These are phyloP conservation scores for Collybiopsis luxurians DNA, from an alignment of 768 basidiomycete genomes.

Conservation along the genomic window DNA sequence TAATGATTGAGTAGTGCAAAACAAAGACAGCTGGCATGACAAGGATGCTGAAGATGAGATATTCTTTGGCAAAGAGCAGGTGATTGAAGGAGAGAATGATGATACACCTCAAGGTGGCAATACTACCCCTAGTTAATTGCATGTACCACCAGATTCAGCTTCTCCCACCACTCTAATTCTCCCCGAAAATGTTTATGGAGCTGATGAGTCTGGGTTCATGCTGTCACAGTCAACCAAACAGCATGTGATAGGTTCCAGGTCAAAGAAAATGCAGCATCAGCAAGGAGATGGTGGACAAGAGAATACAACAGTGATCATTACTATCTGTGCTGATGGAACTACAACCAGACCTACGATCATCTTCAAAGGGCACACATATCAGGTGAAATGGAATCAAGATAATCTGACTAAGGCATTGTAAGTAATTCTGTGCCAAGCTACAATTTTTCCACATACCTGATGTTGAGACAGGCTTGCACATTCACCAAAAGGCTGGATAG, in stretches of 20 bases:
- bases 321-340: slow-evolving; percentile 39
- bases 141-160: too few relatives aligned
- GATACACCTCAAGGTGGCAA: too few relatives aligned
- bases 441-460: neutral
- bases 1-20: too few relatives aligned
- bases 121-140: too few relatives aligned
- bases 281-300: slow-evolving; percentile 24
- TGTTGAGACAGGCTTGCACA: neutral
- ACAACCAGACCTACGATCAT: slow-evolving; percentile 34
- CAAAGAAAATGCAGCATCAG: slow-evolving; percentile 26
- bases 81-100: too few relatives aligned
- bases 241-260: slow-evolving; percentile 23
- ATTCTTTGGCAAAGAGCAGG: too few relatives aligned
- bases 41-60: too few relatives aligned
- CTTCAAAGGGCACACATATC: slow-evolving; percentile 27
- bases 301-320: slow-evolving; percentile 32
- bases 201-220: slow-evolving; percentile 1
- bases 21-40: neutral
- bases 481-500: slow-evolving; percentile 20
- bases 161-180: too few relatives aligned
- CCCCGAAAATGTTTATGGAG: neutral
- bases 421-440: slow-evolving; percentile 13
- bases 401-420: slow-evolving; percentile 39
- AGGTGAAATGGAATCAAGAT: slow-evolving; percentile 30
- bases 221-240: neutral